These are phyloP conservation scores for Claviceps sp. DNA, from an alignment of 2,329 filamentous ascomycete genomes.

Conservation along the genomic window DNA sequence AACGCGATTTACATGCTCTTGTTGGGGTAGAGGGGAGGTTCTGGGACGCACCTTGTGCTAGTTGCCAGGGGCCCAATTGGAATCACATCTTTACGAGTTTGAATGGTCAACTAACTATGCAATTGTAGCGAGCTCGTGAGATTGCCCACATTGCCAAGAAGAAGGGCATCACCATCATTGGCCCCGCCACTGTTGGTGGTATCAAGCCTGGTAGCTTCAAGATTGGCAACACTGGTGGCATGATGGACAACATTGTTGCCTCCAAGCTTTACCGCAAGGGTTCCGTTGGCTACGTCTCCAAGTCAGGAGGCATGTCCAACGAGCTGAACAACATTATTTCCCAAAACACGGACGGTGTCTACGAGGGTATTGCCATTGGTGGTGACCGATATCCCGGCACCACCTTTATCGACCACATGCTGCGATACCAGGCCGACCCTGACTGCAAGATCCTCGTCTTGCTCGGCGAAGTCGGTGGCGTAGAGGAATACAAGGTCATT, in stretches of 20 bases:
- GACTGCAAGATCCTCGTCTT: constrained; percentile 95
- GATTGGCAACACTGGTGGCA: constrained; percentile 99
- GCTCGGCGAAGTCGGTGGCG: constrained; percentile 96
- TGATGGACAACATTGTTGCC: constrained; percentile 99
- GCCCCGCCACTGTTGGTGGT: constrained; percentile 93
- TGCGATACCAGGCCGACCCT: constrained; percentile 91
- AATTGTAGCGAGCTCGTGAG: constrained; percentile 77
- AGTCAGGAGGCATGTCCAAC: constrained; percentile 99
- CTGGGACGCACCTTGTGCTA: background rate
- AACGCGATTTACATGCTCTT: background rate
- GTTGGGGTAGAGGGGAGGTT: background rate
- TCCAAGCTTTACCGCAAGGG: constrained; percentile 99
- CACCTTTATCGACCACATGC: constrained; percentile 97
- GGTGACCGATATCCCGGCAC: constrained; percentile 98
- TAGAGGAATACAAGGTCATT: constrained; percentile 99
- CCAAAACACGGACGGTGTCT: constrained; percentile 92
- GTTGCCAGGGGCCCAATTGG: no score
- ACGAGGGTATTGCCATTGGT: constrained; percentile 98
- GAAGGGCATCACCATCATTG: constrained; percentile 99
- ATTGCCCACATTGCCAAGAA: constrained; percentile 93
- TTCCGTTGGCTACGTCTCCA: constrained; percentile 98
- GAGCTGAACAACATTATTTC: constrained; percentile 99
- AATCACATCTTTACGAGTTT: background rate
- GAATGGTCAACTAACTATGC: background rate
- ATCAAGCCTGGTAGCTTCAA: constrained; percentile 99